phyloP scores from a whole-genome alignment of 306 rosid species.

The Abrus pulchellus region DNA sequence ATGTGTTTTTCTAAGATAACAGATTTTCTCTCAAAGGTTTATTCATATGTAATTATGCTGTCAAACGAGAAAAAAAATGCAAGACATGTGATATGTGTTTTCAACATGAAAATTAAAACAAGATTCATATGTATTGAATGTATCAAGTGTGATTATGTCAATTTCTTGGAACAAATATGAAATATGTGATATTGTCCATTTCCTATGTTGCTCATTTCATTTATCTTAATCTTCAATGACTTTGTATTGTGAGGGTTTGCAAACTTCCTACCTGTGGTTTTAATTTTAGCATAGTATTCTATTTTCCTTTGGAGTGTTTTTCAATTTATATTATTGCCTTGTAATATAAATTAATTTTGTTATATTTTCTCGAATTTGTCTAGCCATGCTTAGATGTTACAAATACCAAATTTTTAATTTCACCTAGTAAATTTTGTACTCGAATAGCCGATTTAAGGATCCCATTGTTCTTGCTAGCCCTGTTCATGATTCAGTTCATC shows the following conservation, averaged over 20 bases:
- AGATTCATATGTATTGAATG: constrained; percentile 27
- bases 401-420: not conserved
- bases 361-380: not conserved
- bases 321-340: not conserved
- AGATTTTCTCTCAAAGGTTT: not conserved
- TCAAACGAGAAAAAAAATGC: not conserved
- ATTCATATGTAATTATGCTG: constrained; percentile 39
- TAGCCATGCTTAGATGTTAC: not conserved
- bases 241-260: not conserved
- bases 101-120: not conserved
- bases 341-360: not conserved
- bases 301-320: not conserved
- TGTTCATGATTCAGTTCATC: not conserved
- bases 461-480: not conserved
- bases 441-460: not conserved
- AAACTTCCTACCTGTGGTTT: not conserved
- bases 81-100: constrained; percentile 26
- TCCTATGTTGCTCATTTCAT: not conserved
- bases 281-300: not conserved
- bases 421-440: not conserved
- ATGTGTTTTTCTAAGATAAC: constrained; percentile 28
- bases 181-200: not conserved
- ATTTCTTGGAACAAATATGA: not conserved
- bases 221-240: not conserved
- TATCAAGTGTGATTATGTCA: constrained; percentile 32